A percentile compares a stretch with the other conserved stretches of the same genome.
These are phyloP conservation scores for Cadophora malorum DNA, from an alignment of 2,329 filamentous ascomycete species.

Conservation along the genomic window DNA sequence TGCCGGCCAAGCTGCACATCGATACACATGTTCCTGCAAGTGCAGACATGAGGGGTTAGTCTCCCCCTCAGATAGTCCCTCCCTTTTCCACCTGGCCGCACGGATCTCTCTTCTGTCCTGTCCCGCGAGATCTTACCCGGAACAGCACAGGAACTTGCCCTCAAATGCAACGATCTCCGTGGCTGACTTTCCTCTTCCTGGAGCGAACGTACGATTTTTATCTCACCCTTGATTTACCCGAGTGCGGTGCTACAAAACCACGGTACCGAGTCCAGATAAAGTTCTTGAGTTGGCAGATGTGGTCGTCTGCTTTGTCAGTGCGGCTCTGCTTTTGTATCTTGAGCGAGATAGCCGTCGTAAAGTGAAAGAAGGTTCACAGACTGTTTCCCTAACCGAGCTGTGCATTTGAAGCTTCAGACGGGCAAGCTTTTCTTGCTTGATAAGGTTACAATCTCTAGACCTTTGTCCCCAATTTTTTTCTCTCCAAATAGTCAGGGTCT, in stretches of 20 bases:
- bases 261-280: background rate
- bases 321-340: slow-evolving; percentile 1
- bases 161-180: slow-evolving; percentile 20
- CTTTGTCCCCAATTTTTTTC: background rate
- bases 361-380: background rate
- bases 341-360: slow-evolving; percentile 9
- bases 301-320: background rate
- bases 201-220: slow-evolving; percentile 7
- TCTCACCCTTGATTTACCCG: slow-evolving; percentile 1
- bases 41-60: background rate
- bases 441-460: background rate
- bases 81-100: background rate
- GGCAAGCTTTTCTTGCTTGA: background rate
- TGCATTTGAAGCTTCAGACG: background rate
- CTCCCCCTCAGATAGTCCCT: slow-evolving; percentile 1
- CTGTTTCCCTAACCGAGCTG: background rate
- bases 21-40: slow-evolving; percentile 9
- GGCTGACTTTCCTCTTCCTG: slow-evolving; percentile 9
- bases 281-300: background rate
- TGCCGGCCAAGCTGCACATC: background rate
- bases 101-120: slow-evolving; percentile 19
- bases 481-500: background rate
- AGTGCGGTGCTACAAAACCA: background rate
- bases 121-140: slow-evolving; percentile 7
- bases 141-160: background rate